Base-by-base conservation (phyloP, 2,329 filamentous ascomycete species). In the Aspergillus fructus region DNA sequence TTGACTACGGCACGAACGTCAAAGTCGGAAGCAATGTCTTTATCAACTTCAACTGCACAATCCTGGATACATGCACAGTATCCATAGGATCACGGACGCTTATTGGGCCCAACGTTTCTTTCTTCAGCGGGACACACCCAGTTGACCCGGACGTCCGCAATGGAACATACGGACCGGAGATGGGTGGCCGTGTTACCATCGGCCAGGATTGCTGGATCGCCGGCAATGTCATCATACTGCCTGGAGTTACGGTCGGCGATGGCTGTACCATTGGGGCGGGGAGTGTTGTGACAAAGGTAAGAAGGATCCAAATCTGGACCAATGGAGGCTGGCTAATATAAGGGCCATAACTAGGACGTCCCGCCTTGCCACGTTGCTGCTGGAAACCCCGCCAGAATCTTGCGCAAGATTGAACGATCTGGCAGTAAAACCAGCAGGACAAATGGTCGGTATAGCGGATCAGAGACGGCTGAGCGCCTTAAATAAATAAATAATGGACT, bases 1-100 rank as follows among this genome's bases (percentile, higher is more conserved):
- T 88, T 63, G 90, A 93, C 74, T 93, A 93, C 66, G 90, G 90
- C 15, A 85, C 80, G 64, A 91, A 93, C 62, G 76, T 93, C 40
- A 82, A 81, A 49, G 71, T 92, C 11, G 90, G 89, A n/a, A 76
- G 83, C 45, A 84, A 85, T 58, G 89, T 89, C 13, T 93, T 86
- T 65, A 81, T 94, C 70, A 94, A 88, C 75, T 86, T 83, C 71
- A 87, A 90, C 71, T 86, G 84, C 65, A 87, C 85, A 3, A 88
- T 90, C 69, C 76, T 94, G 23, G 91, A 96, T 70, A 92, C 89
- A 1, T 89, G 86, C 70, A 45, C 19, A 2, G 21, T 56, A 2
- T 39, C 80, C 2, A 84, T 96, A 50, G 91, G 91, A 1, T 81
- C 85, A 3, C 84, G 91, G 52, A 92, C 89, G 1, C 78, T 96